Conservation (phyloP, 2,329 filamentous ascomycete species). For the Aspergillus melleus region DNA sequence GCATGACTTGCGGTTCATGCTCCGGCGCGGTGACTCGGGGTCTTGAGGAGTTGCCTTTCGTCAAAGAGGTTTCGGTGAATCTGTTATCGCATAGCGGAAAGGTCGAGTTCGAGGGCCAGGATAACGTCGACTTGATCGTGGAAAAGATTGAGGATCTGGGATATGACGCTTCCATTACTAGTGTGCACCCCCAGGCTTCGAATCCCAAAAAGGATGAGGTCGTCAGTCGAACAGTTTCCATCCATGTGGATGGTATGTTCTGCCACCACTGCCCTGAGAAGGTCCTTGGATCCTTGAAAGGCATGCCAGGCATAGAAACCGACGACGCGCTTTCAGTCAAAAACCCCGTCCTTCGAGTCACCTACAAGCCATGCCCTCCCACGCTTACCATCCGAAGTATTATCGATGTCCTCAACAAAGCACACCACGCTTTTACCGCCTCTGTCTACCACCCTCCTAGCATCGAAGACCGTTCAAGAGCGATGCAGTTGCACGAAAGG, state of each 20-base stretch:
- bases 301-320: conserved; percentile 49
- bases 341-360: conserved; percentile 67
- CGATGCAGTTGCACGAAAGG: conserved; percentile 70
- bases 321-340: conserved; percentile 54
- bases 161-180: conserved; percentile 63
- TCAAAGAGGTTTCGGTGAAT: conserved; percentile 51
- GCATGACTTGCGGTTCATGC: conserved; percentile 61
- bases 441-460: conserved; percentile 77
- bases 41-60: conserved; percentile 47
- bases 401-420: conserved; percentile 63
- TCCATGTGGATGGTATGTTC: conserved; percentile 71
- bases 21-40: conserved; percentile 51
- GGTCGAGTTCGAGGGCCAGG: conserved; percentile 50
- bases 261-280: conserved; percentile 68
- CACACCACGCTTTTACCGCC: conserved; percentile 66
- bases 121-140: conserved; percentile 47
- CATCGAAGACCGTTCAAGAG: conserved; percentile 75
- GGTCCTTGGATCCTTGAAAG: conserved; percentile 37
- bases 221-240: conserved; percentile 59
- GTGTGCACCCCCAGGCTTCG: conserved; percentile 30
- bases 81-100: conserved; percentile 52
- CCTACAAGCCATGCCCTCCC: conserved; percentile 68
- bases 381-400: conserved; percentile 74
- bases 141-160: conserved; percentile 60
- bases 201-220: conserved; percentile 30